Evolutionary conservation across 2,329 filamentous ascomycete genomes (phyloP), one percentile per base, ranked within the genome.

Genomic region (Colletotrichum theobromicola): DNA sequence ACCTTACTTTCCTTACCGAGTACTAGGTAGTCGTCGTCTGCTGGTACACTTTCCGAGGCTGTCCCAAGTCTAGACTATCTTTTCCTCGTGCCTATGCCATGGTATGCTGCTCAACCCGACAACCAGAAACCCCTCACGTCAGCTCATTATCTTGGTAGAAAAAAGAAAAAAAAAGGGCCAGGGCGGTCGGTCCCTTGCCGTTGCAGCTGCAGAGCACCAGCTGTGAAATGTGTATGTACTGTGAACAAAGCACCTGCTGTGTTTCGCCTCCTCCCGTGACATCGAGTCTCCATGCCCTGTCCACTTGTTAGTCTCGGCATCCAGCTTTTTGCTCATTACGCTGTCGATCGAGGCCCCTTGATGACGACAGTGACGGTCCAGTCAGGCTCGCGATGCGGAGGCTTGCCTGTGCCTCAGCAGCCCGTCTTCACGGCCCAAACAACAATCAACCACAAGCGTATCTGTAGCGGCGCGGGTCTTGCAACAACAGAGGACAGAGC

Each of bases 21-120:
- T 65, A 71, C 26, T 71, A 74, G 67, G 61, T 66, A 70, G 32
- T 65, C 67, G 71, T 64, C 70, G 53, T 60, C 34, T 68, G 32
- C 21, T 30, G 32, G 28, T 24, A 60, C 53, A 5, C 24, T 15
- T 10, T 46, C 24, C 55, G 35, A 46, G 34, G 15, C 53, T 37
- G 67, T 46, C 67, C 46, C 53, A 67, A 16, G 26, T 50, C 37
- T 53, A 35, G 61, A 26, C 67, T 21, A 32, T n/a, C 18, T 46
- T 46, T 46, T 21, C 9, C 21, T 57, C 58, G 24, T 34, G 26
- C 57, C 26, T 46, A 62, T 24, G 15, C n/a, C 16, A 62, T 37
- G 10, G 34, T 24, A 35, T 62, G 12, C 55, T 60, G 35, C 62
- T 50, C 28, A 42, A 65, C 57, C 32, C 57, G 55, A 57, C 32